A percentile compares a stretch with the other conserved stretches of the same genome.
Evolutionary conservation across 139 green algal genomes (phyloP).

Genomic region (Cymbomonas tetramitiformis): DNA sequence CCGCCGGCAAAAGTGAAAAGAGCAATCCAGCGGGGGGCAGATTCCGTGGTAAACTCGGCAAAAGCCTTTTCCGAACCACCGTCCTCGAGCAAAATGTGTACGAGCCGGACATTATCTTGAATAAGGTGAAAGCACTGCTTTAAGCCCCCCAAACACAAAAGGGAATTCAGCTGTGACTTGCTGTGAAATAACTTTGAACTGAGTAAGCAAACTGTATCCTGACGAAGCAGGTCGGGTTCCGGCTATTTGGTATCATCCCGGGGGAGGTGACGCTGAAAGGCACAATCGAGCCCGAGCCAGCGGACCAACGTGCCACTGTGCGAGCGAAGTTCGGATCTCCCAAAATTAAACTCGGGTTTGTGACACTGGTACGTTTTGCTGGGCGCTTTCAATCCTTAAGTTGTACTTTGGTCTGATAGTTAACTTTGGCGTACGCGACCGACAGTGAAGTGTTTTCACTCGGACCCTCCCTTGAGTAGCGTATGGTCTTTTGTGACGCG

Average conservation of each 20-base stretch:
- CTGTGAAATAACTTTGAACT: too few relatives aligned
- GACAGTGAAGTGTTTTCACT: too few relatives aligned
- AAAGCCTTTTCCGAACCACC: conserved; percentile 4
- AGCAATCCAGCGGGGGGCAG: conserved; percentile 6
- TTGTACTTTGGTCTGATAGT: too few relatives aligned
- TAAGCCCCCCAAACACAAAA: too few relatives aligned
- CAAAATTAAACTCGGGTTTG: not conserved
- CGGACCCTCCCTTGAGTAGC: too few relatives aligned
- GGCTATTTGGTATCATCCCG: conserved; percentile 7
- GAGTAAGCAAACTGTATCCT: too few relatives aligned
- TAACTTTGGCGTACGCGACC: too few relatives aligned
- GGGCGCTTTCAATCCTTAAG: too few relatives aligned
- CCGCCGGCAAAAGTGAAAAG: not conserved
- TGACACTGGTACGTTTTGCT: too few relatives aligned
- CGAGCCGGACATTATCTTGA: conserved; percentile 10
- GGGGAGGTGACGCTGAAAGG: conserved; percentile 9
- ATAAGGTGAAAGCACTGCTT: too few relatives aligned
- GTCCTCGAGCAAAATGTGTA: conserved; percentile 14
- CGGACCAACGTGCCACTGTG: not conserved
- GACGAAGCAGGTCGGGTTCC: conserved; percentile 6
- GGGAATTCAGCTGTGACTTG: too few relatives aligned
- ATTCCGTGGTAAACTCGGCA: conserved; percentile 2
- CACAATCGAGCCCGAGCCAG: not conserved
- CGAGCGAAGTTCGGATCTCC: conserved; percentile 4
- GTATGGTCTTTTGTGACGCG: too few relatives aligned